Conservation (phyloP, 495 filamentous ascomycete species). For the Chaetomium fimeti region DNA sequence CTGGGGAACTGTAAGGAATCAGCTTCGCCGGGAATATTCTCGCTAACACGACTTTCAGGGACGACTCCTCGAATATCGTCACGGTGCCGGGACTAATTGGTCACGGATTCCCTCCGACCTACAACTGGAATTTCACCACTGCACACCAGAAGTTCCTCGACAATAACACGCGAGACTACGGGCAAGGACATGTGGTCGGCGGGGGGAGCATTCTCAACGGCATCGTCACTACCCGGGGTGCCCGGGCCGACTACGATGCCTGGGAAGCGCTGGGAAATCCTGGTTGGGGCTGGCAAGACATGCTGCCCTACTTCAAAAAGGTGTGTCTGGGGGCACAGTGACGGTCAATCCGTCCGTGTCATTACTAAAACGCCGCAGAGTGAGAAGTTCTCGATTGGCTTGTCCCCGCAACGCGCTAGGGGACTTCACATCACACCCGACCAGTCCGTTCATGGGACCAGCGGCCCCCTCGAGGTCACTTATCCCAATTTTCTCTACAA, state of each 20-base stretch:
- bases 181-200: slow-evolving; percentile 45
- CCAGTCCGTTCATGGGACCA: slow-evolving; percentile 35
- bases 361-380: slow-evolving; percentile 19
- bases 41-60: slow-evolving; percentile 17
- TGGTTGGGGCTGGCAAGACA: slow-evolving; percentile 61
- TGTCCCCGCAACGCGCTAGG: slow-evolving; percentile 26
- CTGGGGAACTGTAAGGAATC: slow-evolving; percentile 28
- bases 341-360: not conserved
- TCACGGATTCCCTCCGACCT: slow-evolving; percentile 23
- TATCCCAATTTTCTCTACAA: slow-evolving; percentile 55
- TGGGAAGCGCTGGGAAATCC: slow-evolving; percentile 61
- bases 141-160: slow-evolving; percentile 41
- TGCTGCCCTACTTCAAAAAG: slow-evolving; percentile 61
- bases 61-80: slow-evolving; percentile 20
- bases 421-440: slow-evolving; percentile 40
- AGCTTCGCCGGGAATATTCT: too few species aligned
- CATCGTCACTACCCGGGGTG: slow-evolving; percentile 46
- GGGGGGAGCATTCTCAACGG: slow-evolving; percentile 52
- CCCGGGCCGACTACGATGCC: slow-evolving; percentile 52
- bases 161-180: slow-evolving; percentile 35
- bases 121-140: slow-evolving; percentile 32
- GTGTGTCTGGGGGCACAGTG: slow-evolving; percentile 25
- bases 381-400: slow-evolving; percentile 28
- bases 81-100: slow-evolving; percentile 30
- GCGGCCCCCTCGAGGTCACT: slow-evolving; percentile 51